A percentile compares a stretch with the other conserved stretches of the same genome.
phyloP scores from a whole-genome alignment of 371 early-diverging fungal genomes.

The Mortierella sp. region DNA sequence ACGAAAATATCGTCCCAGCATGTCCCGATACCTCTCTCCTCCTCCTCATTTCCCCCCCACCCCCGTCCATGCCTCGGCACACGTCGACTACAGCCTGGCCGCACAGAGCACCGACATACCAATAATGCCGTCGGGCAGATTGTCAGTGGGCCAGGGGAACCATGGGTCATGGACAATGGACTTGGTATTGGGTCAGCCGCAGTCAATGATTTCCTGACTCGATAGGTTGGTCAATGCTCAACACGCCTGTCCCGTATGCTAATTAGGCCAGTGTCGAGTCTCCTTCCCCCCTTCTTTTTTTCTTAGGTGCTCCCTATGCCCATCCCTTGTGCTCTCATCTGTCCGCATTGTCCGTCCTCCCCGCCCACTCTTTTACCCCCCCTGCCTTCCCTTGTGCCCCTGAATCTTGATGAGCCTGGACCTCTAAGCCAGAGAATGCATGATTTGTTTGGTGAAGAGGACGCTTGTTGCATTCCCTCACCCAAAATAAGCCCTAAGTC shows the following conservation, averaged over 20 bases:
- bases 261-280: conserved; percentile 31
- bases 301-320: conserved; percentile 1
- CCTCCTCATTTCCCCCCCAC: no score
- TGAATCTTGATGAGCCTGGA: conserved; percentile 24
- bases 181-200: conserved; percentile 8
- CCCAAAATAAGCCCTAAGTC: no score
- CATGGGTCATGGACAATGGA: background rate
- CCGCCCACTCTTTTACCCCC: background rate
- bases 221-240: conserved; percentile 32
- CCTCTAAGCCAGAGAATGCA: background rate
- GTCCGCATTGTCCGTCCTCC: background rate
- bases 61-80: no score
- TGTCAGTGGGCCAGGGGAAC: no score
- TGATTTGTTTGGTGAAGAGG: background rate
- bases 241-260: conserved; percentile 12
- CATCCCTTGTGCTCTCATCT: conserved; percentile 1
- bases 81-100: no score
- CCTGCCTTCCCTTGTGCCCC: conserved; percentile 13
- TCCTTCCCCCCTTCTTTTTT: conserved; percentile 29
- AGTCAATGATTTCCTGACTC: background rate
- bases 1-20: no score
- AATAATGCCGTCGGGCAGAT: no score
- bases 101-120: no score
- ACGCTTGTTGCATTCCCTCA: no score
- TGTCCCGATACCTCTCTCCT: no score